Base-by-base conservation (phyloP, 192 early-diverging fungal genomes). In the Coemansia sp. region DNA sequence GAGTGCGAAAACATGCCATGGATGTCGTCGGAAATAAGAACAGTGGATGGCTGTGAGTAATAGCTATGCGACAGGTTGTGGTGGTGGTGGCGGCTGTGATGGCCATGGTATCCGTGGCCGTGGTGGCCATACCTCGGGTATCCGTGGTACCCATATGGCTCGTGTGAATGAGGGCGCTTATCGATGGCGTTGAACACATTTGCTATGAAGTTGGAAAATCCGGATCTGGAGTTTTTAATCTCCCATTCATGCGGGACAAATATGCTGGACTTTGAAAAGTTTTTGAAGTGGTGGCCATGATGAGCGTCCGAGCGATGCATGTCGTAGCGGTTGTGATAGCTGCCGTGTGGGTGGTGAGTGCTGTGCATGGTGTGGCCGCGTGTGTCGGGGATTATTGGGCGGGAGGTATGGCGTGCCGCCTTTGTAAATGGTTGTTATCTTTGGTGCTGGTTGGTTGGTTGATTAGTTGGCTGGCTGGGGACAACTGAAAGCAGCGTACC, bases 161-260 rank as follows among this genome's bases (percentile, higher is more conserved):
- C 63, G 61, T 67, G 68, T 7, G 67, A 29, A 58, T 77, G 64
- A 3, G 68, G 24, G 14, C 60, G 60, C 22, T 54, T 36, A 22
- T 51, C 49, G 9, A 51, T 51, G 49, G 23, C 28, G 14, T n/a
- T 55, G 32, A 65, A 66, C 22, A 77, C 60, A 10, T 64, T 69
- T 13, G 61, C 55, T 20, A 77, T 42, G 22, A 77, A 27, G 22
- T 62, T 64, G 7, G 60, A 61, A 34, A 77, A 52, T 9, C 74
- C 74, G 1, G 47, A 36, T 23, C 61, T 61, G 19, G 47, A 64
- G 25, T 62, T 64, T 29, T 62, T 60, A 1, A 71, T 6, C 25
- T 77, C 48, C 74, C 75, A 78, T 19, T 64, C 66, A 6, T 58
- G 47, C 4, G 75, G 75, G 20, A 78, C 69, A 56, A 78, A 78